A percentile compares a stretch with the other conserved stretches of the same genome.
Conservation (phyloP, 2,329 filamentous ascomycete species). For the Alternaria alternata region DNA sequence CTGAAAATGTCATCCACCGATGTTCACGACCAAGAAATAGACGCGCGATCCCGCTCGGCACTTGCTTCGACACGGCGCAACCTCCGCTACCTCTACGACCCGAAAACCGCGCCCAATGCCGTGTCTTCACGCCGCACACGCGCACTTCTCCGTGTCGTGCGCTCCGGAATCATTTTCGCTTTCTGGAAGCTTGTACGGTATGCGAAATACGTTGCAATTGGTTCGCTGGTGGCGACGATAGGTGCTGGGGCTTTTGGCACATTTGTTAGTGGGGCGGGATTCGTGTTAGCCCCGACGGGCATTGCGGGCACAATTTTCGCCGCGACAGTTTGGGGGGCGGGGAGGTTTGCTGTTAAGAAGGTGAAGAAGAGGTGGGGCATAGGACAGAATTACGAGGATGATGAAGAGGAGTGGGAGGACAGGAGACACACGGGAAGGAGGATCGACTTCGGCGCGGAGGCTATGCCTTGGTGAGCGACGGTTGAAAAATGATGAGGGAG, state of each 20-base stretch:
- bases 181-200: conserved; percentile 55
- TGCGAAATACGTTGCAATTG: conserved; percentile 55
- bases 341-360: conserved; percentile 47
- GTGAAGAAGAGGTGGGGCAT: conserved; percentile 40
- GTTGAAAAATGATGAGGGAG: neutral
- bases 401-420: conserved; percentile 32
- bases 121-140: conserved; percentile 50
- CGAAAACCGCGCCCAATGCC: conserved; percentile 34
- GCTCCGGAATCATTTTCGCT: conserved; percentile 51
- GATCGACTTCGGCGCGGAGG: conserved; percentile 27
- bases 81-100: conserved; percentile 50
- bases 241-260: conserved; percentile 49
- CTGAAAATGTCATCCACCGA: conserved; percentile 9
- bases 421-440: conserved; percentile 18
- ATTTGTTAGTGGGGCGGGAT: conserved; percentile 50
- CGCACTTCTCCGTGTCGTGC: conserved; percentile 48
- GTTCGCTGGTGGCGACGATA: conserved; percentile 51
- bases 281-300: conserved; percentile 54
- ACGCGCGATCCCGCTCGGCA: conserved; percentile 34
- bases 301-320: conserved; percentile 50
- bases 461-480: conserved; percentile 30
- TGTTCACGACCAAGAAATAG: conserved; percentile 23
- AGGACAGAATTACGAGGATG: conserved; percentile 28
- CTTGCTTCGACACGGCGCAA: conserved; percentile 41
- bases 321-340: conserved; percentile 52